Base-by-base conservation (phyloP, 2,329 filamentous ascomycete species). In the Trichoderma gracile region DNA sequence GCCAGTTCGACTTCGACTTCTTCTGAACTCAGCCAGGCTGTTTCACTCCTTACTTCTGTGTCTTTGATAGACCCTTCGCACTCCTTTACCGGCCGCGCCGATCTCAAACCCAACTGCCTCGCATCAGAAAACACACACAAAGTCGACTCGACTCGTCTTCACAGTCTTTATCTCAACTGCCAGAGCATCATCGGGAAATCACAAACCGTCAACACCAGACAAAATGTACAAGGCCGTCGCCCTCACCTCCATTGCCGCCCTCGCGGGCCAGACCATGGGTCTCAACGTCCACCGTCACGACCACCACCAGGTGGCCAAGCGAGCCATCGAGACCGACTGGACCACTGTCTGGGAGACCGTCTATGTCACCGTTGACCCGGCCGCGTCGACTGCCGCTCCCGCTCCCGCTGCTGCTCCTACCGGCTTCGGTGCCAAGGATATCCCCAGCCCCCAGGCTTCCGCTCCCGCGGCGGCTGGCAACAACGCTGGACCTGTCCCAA, bases 51-150 rank as follows among this genome's bases (percentile, higher is more conserved):
- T 74, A 66, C 74, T 45, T 42, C 17, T 65, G 79, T 76, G 78
- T 83, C 81, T 83, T 84, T 82, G 81, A 84, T 71, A 84, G 81
- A 82, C 77, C 67, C 76, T 77, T 70, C 58, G 50, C 61, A 64
- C 61, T 67, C 73, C 70, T 38, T 71, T 60, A 66, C 70, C 74
- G 74, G 75, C 76, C 71, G 76, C 73, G 76, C 75, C 76, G 73
- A 69, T 40, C n/a, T 10, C 7, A 15, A 27, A 21, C 52, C 33
- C 33, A 38, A 55, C 25, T 54, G 49, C 42, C 60, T 40, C 50
- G 33, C 43, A 38, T 53, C 33, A 47, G 27, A 49, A 53, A 53
- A 45, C 53, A 49, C 25, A 54, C 7, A 52, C 21, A 60, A 30
- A 62, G 49, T 61, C 58, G 17, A 33, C 49, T 53, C 58, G 47